phyloP scores from a whole-genome alignment of 129 eudicot genomes.

The Flaveria brownii region DNA sequence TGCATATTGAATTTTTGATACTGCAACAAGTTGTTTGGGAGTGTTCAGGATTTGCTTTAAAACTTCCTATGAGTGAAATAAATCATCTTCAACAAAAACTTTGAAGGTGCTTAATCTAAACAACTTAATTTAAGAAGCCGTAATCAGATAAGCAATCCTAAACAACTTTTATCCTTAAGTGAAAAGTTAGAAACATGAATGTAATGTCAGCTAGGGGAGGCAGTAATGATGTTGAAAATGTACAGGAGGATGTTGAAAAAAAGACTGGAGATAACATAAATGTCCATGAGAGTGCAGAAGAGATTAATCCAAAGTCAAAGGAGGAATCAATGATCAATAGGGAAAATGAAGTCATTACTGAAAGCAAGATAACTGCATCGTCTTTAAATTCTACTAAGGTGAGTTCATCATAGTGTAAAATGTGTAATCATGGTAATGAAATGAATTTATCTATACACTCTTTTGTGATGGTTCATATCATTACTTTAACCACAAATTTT shows the following conservation, averaged over 20 bases:
- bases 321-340: conserved; percentile 6
- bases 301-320: conserved; percentile 1
- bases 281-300: conserved; percentile 3
- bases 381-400: not conserved
- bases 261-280: not conserved
- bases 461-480: not conserved
- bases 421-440: not conserved
- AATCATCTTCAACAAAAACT: not conserved
- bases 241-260: conserved; percentile 1
- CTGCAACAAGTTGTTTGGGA: not conserved
- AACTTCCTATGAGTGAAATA: not conserved
- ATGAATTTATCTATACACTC: conserved; percentile 5
- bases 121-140: not conserved
- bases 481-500: not conserved
- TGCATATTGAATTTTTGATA: not conserved
- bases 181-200: not conserved
- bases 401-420: conserved; percentile 1
- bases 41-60: not conserved
- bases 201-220: not conserved
- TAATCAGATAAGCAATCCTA: not conserved
- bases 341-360: conserved; percentile 19
- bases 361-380: not conserved
- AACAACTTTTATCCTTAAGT: not conserved
- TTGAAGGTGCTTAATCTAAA: not conserved
- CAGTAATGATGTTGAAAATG: not conserved